Conservation (phyloP, 345 rosid species). For the Gossypium mustelinum region DNA sequence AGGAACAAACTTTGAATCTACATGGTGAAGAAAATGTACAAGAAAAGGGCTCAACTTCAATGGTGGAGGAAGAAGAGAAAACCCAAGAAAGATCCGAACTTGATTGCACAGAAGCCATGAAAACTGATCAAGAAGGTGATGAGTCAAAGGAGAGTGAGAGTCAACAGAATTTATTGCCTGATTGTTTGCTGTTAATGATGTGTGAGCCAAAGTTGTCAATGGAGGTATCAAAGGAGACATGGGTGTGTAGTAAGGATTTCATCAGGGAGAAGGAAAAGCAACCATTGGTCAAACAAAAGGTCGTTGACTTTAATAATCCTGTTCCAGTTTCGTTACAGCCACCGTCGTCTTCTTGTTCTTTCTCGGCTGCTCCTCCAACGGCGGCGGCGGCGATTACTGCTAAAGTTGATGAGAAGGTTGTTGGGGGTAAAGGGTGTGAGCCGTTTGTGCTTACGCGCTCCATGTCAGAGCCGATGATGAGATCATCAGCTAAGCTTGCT, state of each 20-base stretch:
- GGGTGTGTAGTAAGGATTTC: conserved; percentile 93
- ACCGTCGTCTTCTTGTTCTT: conserved; percentile 71
- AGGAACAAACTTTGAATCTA: not conserved
- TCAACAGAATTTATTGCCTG: conserved; percentile 47
- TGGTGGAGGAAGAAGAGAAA: conserved; percentile 9
- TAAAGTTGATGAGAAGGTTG: conserved; percentile 50
- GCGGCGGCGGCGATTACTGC: not conserved
- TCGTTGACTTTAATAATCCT: conserved; percentile 29
- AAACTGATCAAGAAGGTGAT: conserved; percentile 32
- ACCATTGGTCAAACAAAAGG: conserved; percentile 28
- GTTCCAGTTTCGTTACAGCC: conserved; percentile 40
- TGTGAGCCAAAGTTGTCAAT: conserved; percentile 94
- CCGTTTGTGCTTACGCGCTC: conserved; percentile 74
- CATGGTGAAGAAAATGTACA: not conserved
- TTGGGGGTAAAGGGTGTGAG: conserved; percentile 50
- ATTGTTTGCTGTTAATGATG: conserved; percentile 86
- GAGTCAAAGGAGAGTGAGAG: conserved; percentile 36
- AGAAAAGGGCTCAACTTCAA: not conserved
- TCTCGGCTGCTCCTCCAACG: conserved; percentile 47
- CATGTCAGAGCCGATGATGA: conserved; percentile 87
- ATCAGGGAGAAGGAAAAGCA: conserved; percentile 46
- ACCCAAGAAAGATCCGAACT: conserved; percentile 38
- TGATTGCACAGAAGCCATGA: conserved; percentile 17
- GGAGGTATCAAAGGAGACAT: conserved; percentile 96
- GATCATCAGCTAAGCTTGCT: conserved; percentile 56